These are phyloP conservation scores for Lactarius sp. DNA, from an alignment of 768 basidiomycete species.

Conservation along the genomic window DNA sequence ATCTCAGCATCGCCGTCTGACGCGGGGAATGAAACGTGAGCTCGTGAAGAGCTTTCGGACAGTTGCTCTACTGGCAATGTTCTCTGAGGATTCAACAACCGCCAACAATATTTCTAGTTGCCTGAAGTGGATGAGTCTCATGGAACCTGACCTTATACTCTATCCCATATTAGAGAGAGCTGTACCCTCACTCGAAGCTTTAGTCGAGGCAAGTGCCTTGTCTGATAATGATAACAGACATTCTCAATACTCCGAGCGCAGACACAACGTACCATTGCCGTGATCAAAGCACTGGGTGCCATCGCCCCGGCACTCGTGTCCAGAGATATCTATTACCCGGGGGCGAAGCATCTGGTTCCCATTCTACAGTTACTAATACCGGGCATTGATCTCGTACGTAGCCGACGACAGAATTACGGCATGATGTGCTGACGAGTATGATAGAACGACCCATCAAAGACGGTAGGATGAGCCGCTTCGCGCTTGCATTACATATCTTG, in stretches of 20 bases:
- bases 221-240: neutral
- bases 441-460: constrained; percentile 76
- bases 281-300: constrained; percentile 80
- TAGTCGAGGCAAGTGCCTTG: constrained; percentile 60
- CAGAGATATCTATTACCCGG: constrained; percentile 70
- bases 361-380: constrained; percentile 79
- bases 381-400: constrained; percentile 75
- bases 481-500: neutral
- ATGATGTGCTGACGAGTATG: constrained; percentile 4
- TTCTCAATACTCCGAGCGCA: constrained; percentile 30
- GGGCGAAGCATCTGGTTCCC: constrained; percentile 75
- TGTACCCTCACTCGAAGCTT: constrained; percentile 78
- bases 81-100: constrained; percentile 74
- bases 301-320: constrained; percentile 79
- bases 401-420: neutral
- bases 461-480: constrained; percentile 40
- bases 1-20: constrained; percentile 65
- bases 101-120: constrained; percentile 73
- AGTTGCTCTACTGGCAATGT: constrained; percentile 83
- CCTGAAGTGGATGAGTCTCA: constrained; percentile 73
- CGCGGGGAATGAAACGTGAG: constrained; percentile 72
- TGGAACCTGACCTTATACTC: constrained; percentile 84
- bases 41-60: constrained; percentile 79
- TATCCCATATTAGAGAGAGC: constrained; percentile 79
- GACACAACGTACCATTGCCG: constrained; percentile 81